Evolutionary conservation across 495 filamentous ascomycete genomes (phyloP), one percentile per base, ranked within the genome.

Genomic region (Articulospora tetracladia): DNA sequence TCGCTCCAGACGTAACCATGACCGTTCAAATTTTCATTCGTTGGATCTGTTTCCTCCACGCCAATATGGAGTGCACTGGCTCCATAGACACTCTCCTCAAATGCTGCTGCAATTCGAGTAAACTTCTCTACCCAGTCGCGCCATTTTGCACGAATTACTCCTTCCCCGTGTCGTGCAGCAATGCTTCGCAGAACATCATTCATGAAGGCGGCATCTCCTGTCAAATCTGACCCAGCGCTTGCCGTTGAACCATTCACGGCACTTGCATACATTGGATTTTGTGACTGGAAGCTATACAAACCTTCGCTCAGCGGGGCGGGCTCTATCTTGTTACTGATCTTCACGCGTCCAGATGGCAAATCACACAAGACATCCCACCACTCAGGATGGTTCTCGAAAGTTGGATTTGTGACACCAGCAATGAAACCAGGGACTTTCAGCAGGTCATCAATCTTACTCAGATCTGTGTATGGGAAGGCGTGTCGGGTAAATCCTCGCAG

Each of bases 361-460:
- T 99, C 94, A 70, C 94, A 99, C 17, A 99, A 80, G 8, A 99
- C 72, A 73, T 99, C 94, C 94, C 94, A 99, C 94, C 94, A 99
- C 67, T 96, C 92, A 0, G 88, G 89, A 66, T 97, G 93, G 65
- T 93, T 85, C 60, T 92, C 91, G 71, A 99, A 98, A 0, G 89
- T 91, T 10, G 93, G 94, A 72, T 99, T 99, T 1, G 94, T 99
- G 19, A 99, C 94, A 59, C 94, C 94, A 20, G 94, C 94, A 67
- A 99, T 95, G 70, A 99, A 99, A 8, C 94, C 94, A 20, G 95
- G 93, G 1, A 99, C 95, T 61, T 91, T 90, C 28, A 98, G 79
- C 6, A 99, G 83, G 69, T 98, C 94, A 65, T 99, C 94, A 51
- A 99, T 91, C 72, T 99, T 99, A 46, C 91, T 96, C 22, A 99